Percentiles rank a stretch among this genome's conserved stretches.
Evolutionary conservation across 192 early-diverging fungal genomes (phyloP).

Genomic region (Allomyces macrogynus): DNA sequence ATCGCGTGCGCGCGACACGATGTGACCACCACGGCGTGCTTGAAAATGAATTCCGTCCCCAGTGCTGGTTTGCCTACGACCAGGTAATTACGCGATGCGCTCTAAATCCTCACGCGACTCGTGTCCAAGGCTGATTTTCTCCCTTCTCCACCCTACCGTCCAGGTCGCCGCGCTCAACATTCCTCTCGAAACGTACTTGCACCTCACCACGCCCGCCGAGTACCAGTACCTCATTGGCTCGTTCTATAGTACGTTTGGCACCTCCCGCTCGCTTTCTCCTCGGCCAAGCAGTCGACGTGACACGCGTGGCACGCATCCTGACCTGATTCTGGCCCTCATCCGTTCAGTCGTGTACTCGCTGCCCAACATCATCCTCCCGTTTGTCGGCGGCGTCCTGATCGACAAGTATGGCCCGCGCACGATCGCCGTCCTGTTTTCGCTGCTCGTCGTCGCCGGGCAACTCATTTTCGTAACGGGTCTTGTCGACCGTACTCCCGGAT

Average conservation of each 20-base stretch:
- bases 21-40: too few species aligned
- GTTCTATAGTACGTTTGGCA: too few species aligned
- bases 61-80: too few species aligned
- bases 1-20: too few species aligned
- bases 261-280: too few species aligned
- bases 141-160: not conserved
- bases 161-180: not conserved
- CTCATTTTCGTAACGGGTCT: constrained; percentile 25
- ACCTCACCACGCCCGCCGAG: not conserved
- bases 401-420: constrained; percentile 19
- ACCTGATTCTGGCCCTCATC: not conserved
- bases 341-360: constrained; percentile 23
- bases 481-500: constrained; percentile 1
- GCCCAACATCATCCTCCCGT: constrained; percentile 38
- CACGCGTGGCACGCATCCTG: not conserved
- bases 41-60: too few species aligned
- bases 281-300: too few species aligned
- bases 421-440: constrained; percentile 17
- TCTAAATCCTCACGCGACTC: too few species aligned
- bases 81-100: too few species aligned
- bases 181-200: not conserved
- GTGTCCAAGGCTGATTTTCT: too few species aligned
- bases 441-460: constrained; percentile 18
- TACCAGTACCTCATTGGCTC: not conserved
- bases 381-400: constrained; percentile 25